Percentiles rank a stretch among this genome's conserved stretches.
Conservation (phyloP, 2,329 filamentous ascomycete genomes). For the Colletotrichum siamense region DNA sequence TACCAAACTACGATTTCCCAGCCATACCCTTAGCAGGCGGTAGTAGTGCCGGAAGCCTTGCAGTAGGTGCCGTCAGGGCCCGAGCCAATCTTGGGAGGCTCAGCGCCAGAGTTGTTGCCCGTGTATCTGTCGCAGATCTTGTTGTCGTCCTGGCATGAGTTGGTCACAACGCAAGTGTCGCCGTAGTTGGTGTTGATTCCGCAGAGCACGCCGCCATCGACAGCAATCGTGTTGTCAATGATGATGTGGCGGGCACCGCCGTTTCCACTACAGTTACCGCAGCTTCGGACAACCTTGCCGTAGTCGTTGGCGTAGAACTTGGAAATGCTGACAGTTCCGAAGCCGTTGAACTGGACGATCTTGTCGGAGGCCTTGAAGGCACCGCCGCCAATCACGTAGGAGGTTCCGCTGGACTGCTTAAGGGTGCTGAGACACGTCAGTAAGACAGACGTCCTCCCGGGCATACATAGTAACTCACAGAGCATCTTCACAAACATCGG, state of each 20-base stretch:
- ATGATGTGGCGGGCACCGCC: conserved; percentile 46
- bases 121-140: conserved; percentile 39
- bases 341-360: conserved; percentile 47
- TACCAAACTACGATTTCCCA: neutral
- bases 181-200: conserved; percentile 60
- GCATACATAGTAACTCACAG: neutral
- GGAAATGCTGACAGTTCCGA: conserved; percentile 41
- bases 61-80: conserved; percentile 41
- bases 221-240: conserved; percentile 46
- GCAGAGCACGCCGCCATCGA: conserved; percentile 45
- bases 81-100: conserved; percentile 41
- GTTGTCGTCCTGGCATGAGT: conserved; percentile 36
- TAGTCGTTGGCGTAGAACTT: conserved; percentile 52
- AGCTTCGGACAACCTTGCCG: conserved; percentile 55
- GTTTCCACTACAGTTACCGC: conserved; percentile 52
- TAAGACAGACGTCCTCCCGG: rapidly evolving
- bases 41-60: conserved; percentile 24
- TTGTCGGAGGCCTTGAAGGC: conserved; percentile 47
- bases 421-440: conserved; percentile 29
- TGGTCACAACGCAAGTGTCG: conserved; percentile 47
- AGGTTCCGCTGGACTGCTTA: conserved; percentile 43
- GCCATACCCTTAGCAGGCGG: conserved; percentile 8
- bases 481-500: conserved; percentile 40
- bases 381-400: conserved; percentile 47
- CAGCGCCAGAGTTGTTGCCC: conserved; percentile 39